Evolutionary conservation across 73 alveolate species (phyloP), one percentile per base, ranked within the genome.

Genomic region (Paramecium pentaurelia): DNA sequence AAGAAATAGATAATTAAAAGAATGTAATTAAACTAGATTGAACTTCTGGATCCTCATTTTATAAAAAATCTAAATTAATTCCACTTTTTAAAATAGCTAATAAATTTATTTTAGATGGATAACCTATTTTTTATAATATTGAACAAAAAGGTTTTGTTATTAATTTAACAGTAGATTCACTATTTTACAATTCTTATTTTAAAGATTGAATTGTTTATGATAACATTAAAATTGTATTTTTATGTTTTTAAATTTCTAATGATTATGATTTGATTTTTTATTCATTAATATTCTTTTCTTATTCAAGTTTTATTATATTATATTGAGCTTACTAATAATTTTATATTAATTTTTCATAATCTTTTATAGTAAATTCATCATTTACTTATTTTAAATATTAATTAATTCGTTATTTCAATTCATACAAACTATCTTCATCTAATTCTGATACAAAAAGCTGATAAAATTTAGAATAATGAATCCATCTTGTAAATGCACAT

Each of bases 401-500:
- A 68, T 68, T 68, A 32, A 68, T 68, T 68, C 30, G 0, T 27
- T 28, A 32, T 34, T 68, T 68, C 22, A 68, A 32, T 68, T 37
- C 87, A 36, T 37, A 36, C 36, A 36, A 73, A 16, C 18, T 73
- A 18, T 37, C 47, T 38, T 40, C 60, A 73, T 36, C 68, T 73
- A 64, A 64, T 6, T 32, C 87, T 37, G 37, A 12, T 18, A 12
- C 47, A 73, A 30, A 73, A 12, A 73, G n/a, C 3, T 34, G 40
- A 73, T 40, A 36, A 5, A 73, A 38, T 73, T 9, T 37, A 8
- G 37, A 36, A 8, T 1, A 38, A 37, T 73, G 6, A 2, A 9
- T 5, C 91, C 91, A 80, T 80, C 75, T 80, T 28, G 49, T 36
- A 44, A 80, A 49, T 28, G 91, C 77, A 27, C 20, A 27, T n/a